A percentile compares a stretch with the other conserved stretches of the same genome.
Evolutionary conservation across 768 basidiomycete species (phyloP).

Genomic region (Fomitopsis serialis): DNA sequence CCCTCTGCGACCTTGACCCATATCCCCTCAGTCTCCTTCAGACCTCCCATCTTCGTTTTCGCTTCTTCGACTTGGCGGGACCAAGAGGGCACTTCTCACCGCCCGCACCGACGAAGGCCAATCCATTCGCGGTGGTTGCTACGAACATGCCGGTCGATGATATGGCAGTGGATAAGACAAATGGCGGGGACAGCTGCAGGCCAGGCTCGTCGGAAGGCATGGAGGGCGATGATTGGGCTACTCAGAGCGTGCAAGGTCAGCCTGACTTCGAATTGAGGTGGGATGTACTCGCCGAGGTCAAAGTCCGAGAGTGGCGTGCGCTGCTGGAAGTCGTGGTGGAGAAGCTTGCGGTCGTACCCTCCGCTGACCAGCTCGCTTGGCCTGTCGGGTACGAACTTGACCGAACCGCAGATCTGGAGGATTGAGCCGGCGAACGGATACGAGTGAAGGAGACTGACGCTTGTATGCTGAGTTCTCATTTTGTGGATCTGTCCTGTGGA

Average conservation of each 20-base stretch:
- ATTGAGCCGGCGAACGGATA: background rate
- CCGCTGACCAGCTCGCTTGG: slow-evolving; percentile 71
- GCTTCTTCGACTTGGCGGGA: slow-evolving; percentile 36
- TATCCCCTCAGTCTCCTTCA: slow-evolving; percentile 41
- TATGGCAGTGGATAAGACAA: slow-evolving; percentile 59
- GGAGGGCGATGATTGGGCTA: slow-evolving; percentile 29
- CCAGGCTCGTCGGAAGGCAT: slow-evolving; percentile 26
- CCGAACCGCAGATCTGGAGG: slow-evolving; percentile 60
- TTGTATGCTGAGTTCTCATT: slow-evolving; percentile 62
- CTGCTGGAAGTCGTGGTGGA: slow-evolving; percentile 64
- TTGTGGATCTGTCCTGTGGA: slow-evolving; percentile 37
- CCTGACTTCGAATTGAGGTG: background rate
- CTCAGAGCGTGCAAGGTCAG: background rate
- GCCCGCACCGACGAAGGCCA: slow-evolving; percentile 61
- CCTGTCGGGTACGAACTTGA: slow-evolving; percentile 67
- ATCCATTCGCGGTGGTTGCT: slow-evolving; percentile 73
- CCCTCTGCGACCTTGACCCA: slow-evolving; percentile 58
- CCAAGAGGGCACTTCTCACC: slow-evolving; percentile 44
- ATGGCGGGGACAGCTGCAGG: slow-evolving; percentile 67
- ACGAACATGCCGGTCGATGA: slow-evolving; percentile 56
- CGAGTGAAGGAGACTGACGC: slow-evolving; percentile 37
- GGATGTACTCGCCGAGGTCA: slow-evolving; percentile 43
- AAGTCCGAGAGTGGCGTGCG: slow-evolving; percentile 51
- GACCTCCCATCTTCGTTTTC: slow-evolving; percentile 67
- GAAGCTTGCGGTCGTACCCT: slow-evolving; percentile 64